Base-by-base conservation (phyloP, 176 grass and related monocot genomes). In the Musa schizocarpa region DNA sequence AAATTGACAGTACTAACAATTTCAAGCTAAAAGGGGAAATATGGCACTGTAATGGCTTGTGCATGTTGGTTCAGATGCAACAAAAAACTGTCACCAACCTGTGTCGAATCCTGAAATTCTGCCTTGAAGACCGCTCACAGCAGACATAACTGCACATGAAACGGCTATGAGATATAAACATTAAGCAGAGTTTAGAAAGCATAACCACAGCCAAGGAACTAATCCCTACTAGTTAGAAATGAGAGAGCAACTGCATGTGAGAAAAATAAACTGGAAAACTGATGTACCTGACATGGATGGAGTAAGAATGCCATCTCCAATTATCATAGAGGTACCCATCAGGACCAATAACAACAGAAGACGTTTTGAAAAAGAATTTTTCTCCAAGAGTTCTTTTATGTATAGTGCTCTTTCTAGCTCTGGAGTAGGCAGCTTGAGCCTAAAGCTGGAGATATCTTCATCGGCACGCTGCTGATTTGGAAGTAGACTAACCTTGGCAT, bases 231-330 rank as follows among this genome's bases (percentile, higher is more conserved):
- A 73, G 11, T 10, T 62, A 76, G 52, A 81, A 27, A 71, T 8
- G 14, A 23, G 63, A 49, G 23, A 17, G 16, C 7, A 2, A 10
- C 19, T 50, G 50, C 11, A 80, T 22, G 69, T 58, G 73, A 34
- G 68, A 19, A 63, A 9, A 43, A 84, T 66, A 61, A 81, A 78
- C 62, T 78, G 13, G 13, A 43, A 43, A 43, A 69, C 67, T 24
- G 51, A 9, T 5, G 16, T 78, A 99, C 95, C 95, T 85, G 90
- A 99, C 95, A 99, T 94, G 29, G 95, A 87, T 57, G 95, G 95
- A 80, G 95, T 99, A 81, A 99, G 95, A 87, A 99, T 99, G 49
- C 95, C 88, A 68, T 99, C 95, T 62, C 95, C 95, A 54, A 99
- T 99, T 69, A 99, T 82, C 95, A 99, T 99, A 50, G 95, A 99